Evolutionary conservation across 2,329 filamentous ascomycete genomes (phyloP).

Genomic region (Penicillium sp.): DNA sequence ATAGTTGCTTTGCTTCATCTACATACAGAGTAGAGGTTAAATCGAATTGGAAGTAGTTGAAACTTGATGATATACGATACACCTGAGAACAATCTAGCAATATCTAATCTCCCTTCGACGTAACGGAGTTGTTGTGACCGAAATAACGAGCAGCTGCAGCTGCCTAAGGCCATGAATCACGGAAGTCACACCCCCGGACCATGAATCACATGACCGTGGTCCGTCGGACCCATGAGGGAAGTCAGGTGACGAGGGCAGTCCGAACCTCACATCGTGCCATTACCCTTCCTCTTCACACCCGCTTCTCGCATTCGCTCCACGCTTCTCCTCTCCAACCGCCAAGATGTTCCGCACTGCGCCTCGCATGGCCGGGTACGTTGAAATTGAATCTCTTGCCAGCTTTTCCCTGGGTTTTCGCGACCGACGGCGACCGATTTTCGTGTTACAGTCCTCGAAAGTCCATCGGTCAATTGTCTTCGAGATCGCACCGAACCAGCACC

Average conservation of each 20-base stretch:
- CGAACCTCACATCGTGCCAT: constrained; percentile 27
- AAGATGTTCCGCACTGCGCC: constrained; percentile 42
- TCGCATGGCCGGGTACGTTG: constrained; percentile 41
- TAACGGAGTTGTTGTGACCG: too few species aligned
- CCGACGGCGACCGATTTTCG: constrained; percentile 19
- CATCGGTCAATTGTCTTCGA: constrained; percentile 17
- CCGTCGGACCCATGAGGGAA: too few species aligned
- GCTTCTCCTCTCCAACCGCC: constrained; percentile 28
- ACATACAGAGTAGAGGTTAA: too few species aligned
- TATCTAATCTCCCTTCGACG: too few species aligned
- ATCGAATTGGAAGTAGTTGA: too few species aligned
- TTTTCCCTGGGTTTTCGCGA: constrained; percentile 6
- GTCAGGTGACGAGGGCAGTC: constrained; percentile 29
- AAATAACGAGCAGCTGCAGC: too few species aligned
- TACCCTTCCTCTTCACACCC: constrained; percentile 22
- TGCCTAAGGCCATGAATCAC: too few species aligned
- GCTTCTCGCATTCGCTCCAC: constrained; percentile 21
- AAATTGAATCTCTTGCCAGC: not conserved
- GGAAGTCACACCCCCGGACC: too few species aligned
- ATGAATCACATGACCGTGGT: too few species aligned
- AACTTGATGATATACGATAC: too few species aligned
- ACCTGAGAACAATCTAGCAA: too few species aligned
- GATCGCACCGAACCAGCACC: not conserved
- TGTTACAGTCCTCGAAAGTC: constrained; percentile 6
- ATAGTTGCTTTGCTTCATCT: too few species aligned